These are phyloP conservation scores for Pyrenophora teres DNA, from an alignment of 2,329 filamentous ascomycete species.

Conservation along the genomic window DNA sequence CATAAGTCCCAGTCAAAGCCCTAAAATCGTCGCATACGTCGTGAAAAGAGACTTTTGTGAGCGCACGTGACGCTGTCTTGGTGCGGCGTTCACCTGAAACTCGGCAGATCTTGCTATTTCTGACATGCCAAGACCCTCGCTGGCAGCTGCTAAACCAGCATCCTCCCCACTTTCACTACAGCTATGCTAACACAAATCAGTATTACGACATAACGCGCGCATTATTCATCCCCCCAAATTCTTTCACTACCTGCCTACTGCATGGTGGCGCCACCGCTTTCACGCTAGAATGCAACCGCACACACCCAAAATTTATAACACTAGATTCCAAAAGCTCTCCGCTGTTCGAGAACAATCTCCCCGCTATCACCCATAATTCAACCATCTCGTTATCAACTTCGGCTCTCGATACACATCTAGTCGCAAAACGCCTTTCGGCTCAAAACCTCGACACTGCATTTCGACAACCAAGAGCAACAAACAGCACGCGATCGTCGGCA, in stretches of 20 bases:
- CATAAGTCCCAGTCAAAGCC: no score
- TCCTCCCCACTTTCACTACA: neutral
- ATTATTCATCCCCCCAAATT: neutral
- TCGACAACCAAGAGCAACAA: conserved; percentile 1
- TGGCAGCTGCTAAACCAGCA: neutral
- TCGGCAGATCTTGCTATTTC: neutral
- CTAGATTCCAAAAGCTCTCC: neutral
- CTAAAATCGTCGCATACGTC: no score
- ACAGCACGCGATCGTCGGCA: neutral
- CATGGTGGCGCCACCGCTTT: neutral
- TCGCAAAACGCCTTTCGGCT: neutral
- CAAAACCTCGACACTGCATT: neutral
- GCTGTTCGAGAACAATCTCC: neutral
- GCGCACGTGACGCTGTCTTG: conserved; percentile 14
- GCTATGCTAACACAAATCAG: neutral
- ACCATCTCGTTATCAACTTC: neutral
- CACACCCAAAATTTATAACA: no score
- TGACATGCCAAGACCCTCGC: neutral
- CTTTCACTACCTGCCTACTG: neutral
- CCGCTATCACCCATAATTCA: neutral
- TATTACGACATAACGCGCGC: neutral
- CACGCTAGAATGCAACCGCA: conserved; percentile 1
- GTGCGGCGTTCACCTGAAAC: conserved; percentile 9
- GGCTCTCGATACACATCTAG: neutral
- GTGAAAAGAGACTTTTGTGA: no score